phyloP scores from a whole-genome alignment of 176 grass and related monocot genomes.

The Avena atlantica region DNA sequence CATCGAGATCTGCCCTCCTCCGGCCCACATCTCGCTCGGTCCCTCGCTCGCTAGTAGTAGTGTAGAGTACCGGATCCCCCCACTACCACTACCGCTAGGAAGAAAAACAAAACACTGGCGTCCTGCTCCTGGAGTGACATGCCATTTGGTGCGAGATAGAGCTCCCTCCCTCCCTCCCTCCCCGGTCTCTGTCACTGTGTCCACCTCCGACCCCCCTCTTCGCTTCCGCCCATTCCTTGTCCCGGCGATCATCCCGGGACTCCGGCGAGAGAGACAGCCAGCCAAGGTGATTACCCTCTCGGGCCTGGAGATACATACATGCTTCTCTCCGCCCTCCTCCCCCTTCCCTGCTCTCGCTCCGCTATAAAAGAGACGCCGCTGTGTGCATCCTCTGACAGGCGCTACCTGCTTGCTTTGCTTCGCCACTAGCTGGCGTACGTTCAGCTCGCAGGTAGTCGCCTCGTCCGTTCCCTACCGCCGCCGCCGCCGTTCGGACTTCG shows the following conservation, averaged over 20 bases:
- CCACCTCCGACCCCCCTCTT: neutral
- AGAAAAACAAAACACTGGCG: neutral
- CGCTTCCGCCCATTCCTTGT: slow-evolving; percentile 6
- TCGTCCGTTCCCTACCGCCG: neutral
- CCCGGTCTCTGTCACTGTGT: neutral
- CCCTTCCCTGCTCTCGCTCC: neutral
- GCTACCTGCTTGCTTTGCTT: neutral
- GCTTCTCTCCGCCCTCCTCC: neutral
- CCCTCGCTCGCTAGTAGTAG: too few relatives aligned
- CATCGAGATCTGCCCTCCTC: slow-evolving; percentile 21
- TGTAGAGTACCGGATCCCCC: slow-evolving; percentile 20
- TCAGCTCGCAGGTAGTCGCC: slow-evolving; percentile 8
- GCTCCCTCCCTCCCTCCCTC: neutral
- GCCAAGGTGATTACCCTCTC: neutral
- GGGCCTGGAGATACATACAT: too few relatives aligned
- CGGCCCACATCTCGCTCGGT: neutral
- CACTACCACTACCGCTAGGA: neutral
- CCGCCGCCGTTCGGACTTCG: slow-evolving; percentile 27
- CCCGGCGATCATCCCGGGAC: neutral
- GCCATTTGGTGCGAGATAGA: neutral
- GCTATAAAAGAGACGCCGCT: neutral
- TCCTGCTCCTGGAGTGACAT: neutral
- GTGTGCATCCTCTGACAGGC: neutral
- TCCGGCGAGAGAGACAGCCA: neutral
- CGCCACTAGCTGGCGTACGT: neutral